These are phyloP conservation scores for Pseudogymnoascus sp. DNA, from an alignment of 2,329 filamentous ascomycete species.

Conservation along the genomic window DNA sequence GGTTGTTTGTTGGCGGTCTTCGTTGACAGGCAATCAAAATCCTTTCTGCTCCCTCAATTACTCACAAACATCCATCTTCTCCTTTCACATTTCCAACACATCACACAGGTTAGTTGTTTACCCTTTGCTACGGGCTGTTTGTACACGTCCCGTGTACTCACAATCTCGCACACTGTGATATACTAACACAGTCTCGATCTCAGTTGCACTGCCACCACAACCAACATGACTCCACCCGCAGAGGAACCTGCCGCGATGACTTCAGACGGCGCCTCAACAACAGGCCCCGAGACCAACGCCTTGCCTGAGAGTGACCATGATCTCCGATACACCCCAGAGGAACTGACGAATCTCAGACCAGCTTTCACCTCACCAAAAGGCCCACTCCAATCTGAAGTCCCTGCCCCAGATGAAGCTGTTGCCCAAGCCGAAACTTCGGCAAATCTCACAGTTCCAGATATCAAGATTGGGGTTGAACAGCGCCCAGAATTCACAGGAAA, in stretches of 20 bases:
- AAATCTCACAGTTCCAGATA: not conserved
- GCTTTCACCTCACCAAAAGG: not conserved
- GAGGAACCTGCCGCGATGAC: not conserved
- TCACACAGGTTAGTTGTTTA: not conserved
- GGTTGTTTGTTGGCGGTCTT: not conserved
- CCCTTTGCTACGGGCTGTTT: not conserved
- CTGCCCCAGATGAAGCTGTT: not conserved
- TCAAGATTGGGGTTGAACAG: not conserved
- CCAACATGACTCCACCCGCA: not conserved
- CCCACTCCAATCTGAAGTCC: not conserved
- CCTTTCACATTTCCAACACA: not conserved
- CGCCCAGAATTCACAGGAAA: not conserved
- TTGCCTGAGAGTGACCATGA: not conserved
- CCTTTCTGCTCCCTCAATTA: not conserved
- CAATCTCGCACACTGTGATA: not conserved
- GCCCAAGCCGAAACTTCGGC: not conserved
- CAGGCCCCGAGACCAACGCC: not conserved
- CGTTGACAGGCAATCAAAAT: not conserved
- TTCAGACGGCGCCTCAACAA: not conserved
- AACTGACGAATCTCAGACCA: conserved; percentile 16
- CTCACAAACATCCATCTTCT: not conserved
- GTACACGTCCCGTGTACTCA: not conserved
- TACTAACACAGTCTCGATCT: not conserved
- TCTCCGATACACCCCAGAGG: conserved; percentile 17
- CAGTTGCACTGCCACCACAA: conserved; percentile 1